These are phyloP conservation scores for Zizania palustris DNA, from an alignment of 202 grass and related monocot species.

Conservation along the genomic window DNA sequence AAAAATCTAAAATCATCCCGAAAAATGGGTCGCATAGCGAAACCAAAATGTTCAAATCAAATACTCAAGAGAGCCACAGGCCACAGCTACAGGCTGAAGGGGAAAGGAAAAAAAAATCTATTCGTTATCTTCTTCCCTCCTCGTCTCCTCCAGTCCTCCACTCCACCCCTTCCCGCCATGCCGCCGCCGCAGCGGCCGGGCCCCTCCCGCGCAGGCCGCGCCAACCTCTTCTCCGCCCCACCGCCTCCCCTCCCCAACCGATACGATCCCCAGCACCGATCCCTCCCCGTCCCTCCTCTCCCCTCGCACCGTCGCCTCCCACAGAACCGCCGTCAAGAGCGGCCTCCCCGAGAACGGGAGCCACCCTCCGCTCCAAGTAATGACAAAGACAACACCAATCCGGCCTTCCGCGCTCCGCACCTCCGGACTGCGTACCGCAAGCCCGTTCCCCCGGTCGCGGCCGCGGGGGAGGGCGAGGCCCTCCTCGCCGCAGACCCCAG, in stretches of 20 bases:
- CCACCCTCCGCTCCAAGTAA: background rate
- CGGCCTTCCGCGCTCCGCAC: constrained; percentile 67
- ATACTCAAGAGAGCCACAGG: too few relatives aligned
- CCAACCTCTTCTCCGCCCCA: constrained; percentile 67
- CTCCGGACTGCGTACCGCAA: constrained; percentile 74
- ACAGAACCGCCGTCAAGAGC: background rate
- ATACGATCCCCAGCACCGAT: constrained; percentile 40
- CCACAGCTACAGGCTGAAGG: too few relatives aligned
- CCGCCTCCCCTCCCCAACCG: constrained; percentile 63
- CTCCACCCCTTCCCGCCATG: constrained; percentile 39
- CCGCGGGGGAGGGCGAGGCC: constrained; percentile 49
- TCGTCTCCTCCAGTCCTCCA: background rate
- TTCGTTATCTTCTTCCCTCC: constrained; percentile 34
- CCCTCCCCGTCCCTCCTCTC: constrained; percentile 47
- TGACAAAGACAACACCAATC: background rate
- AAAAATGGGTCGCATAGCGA: too few relatives aligned
- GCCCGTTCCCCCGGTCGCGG: constrained; percentile 60
- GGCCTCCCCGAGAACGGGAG: too few relatives aligned
- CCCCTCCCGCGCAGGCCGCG: constrained; percentile 39
- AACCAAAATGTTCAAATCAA: too few relatives aligned
- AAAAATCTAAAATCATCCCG: too few relatives aligned
- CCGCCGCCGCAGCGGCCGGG: constrained; percentile 44
- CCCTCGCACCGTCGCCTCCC: constrained; percentile 32
- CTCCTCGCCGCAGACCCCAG: constrained; percentile 53
- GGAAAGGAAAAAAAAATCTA: constrained; percentile 19